Evolutionary conservation across 352 stramenopile genomes (phyloP).

Genomic region (Phytophthora podocarpi): DNA sequence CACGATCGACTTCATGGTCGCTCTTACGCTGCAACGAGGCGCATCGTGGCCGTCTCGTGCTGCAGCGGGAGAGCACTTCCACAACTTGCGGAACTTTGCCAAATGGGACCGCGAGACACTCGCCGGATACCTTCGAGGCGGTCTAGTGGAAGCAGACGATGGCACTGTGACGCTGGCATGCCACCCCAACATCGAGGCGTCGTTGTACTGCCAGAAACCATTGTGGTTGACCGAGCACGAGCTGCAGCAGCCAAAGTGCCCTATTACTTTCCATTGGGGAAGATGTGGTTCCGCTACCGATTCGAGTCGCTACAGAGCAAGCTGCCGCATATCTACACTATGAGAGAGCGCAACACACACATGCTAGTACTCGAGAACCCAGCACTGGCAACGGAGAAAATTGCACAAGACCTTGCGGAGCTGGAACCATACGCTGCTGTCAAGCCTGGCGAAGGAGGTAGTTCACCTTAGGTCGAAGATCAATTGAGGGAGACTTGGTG

Average conservation of each 20-base stretch:
- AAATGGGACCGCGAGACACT: constrained; percentile 44
- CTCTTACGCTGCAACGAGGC: constrained; percentile 33
- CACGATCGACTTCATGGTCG: constrained; percentile 43
- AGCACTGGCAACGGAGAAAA: constrained; percentile 40
- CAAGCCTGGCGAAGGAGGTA: not conserved
- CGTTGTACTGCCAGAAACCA: constrained; percentile 44
- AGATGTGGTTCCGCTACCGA: constrained; percentile 44
- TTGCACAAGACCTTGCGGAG: constrained; percentile 38
- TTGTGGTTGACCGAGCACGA: constrained; percentile 45
- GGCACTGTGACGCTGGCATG: constrained; percentile 44
- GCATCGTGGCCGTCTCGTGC: constrained; percentile 38
- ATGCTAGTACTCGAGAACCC: constrained; percentile 60
- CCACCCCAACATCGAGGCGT: constrained; percentile 47
- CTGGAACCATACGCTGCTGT: constrained; percentile 22
- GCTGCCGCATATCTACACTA: constrained; percentile 47
- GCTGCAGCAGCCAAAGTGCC: constrained; percentile 39
- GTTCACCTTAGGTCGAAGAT: constrained; percentile 1
- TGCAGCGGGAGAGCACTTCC: constrained; percentile 36
- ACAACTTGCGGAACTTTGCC: constrained; percentile 39
- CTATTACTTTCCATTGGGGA: constrained; percentile 50
- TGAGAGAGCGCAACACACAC: constrained; percentile 44
- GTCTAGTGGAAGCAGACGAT: constrained; percentile 26
- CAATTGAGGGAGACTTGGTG: too few relatives aligned
- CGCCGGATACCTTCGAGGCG: constrained; percentile 34
- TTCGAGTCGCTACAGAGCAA: constrained; percentile 35